A percentile compares a stretch with the other conserved stretches of the same genome.
Evolutionary conservation across 345 rosid genomes (phyloP).

Genomic region (Lepidium sativum): DNA sequence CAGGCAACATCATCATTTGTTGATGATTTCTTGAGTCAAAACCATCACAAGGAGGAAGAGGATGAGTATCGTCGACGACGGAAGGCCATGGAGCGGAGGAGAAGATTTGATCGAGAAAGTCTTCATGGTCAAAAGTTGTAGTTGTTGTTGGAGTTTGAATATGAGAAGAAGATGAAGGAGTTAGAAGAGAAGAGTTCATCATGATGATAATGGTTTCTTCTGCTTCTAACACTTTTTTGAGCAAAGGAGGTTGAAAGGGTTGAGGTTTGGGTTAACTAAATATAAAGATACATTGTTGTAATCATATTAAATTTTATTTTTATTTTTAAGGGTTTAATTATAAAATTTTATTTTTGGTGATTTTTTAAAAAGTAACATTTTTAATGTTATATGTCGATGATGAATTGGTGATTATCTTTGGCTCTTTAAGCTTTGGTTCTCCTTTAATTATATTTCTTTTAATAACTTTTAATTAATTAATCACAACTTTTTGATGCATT

Average conservation of each 20-base stretch:
- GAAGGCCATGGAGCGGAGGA: constrained; percentile 51
- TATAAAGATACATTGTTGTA: constrained; percentile 25
- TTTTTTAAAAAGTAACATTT: background rate
- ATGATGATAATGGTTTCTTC: background rate
- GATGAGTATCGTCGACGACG: constrained; percentile 6
- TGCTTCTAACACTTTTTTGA: background rate
- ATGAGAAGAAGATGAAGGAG: constrained; percentile 23
- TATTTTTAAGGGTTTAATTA: background rate
- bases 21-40: constrained; percentile 37
- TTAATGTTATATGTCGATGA: background rate
- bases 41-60: constrained; percentile 15
- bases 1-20: constrained; percentile 41
- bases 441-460: background rate
- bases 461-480: background rate
- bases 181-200: constrained; percentile 26
- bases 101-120: constrained; percentile 74
- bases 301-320: background rate
- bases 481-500: too few species aligned
- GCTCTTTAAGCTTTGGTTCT: background rate
- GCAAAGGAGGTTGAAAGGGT: constrained; percentile 4
- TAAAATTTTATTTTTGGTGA: background rate
- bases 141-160: constrained; percentile 11
- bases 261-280: constrained; percentile 7
- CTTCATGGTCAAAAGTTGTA: constrained; percentile 36
- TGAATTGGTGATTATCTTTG: constrained; percentile 4